Base-by-base conservation (phyloP, 352 stramenopile genomes). In the Phytophthora ramorum region DNA sequence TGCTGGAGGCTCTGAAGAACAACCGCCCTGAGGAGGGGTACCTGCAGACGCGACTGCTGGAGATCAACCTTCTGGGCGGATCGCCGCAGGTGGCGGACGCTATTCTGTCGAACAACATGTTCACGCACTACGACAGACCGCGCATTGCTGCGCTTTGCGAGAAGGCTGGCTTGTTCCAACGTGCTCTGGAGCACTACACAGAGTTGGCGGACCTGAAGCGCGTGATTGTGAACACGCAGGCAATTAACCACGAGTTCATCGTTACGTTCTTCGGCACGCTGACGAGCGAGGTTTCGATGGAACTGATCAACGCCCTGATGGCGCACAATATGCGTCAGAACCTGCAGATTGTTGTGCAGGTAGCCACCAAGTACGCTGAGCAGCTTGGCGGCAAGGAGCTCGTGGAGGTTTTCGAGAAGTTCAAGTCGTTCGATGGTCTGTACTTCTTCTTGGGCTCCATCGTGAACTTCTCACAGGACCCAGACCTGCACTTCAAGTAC, bases 371-470 rank as follows among this genome's bases (percentile, higher is more conserved):
- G 93, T 90, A 97, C 87, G 69, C 92, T 63, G 82, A 98, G 59
- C 84, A 98, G 61, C 89, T 99, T 30, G 88, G 88, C 79, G 70
- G 90, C 65, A 91, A 98, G 67, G 81, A 98, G 38, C 88, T 99
- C 26, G 98, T 99, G 40, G 95, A 98, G 22, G 87, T 99, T 17
- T 99, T 99, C 73, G 98, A 99, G 83, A 97, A 98, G 74, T 98
- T 98, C 83, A 99, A 99, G 85, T 98, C 96, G 44, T 99, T 96
- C 52, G 98, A 99, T 70, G 96, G 88, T 44, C 61, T 96, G 50
- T 99, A 99, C 89, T 99, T 99, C 83, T 99, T 99, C 85, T 87
- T 99, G 50, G 97, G 97, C 24, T 96, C 97, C 9, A 98, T 99
- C 62, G 97, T 99, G 13, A 99, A 99, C 83, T 97, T 95, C 77